Evolutionary conservation across 2,329 filamentous ascomycete species (phyloP).

Genomic region (Chaetomiaceae sp.): DNA sequence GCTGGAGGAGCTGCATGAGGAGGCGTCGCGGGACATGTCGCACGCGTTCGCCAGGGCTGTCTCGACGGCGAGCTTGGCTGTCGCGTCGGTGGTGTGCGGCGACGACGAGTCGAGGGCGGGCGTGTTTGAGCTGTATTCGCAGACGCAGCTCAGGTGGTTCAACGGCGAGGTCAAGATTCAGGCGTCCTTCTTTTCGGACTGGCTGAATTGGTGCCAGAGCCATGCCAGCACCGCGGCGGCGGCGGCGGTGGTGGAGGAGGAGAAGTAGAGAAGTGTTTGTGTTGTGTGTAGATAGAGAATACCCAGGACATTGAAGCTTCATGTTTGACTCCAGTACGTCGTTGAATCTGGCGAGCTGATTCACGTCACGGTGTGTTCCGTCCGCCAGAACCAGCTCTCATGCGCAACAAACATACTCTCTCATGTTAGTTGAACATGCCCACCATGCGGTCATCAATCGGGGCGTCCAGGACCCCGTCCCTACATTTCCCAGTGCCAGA

Average conservation of each 20-base stretch:
- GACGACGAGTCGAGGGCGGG: constrained; percentile 48
- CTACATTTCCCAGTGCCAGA: constrained; percentile 10
- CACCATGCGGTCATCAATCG: too few species aligned
- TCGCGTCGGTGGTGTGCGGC: constrained; percentile 58
- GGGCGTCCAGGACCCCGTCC: too few species aligned
- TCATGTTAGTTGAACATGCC: too few species aligned
- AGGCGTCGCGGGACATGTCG: constrained; percentile 57
- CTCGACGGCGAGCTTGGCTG: constrained; percentile 65
- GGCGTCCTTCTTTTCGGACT: constrained; percentile 63
- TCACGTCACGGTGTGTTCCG: background rate
- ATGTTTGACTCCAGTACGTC: too few species aligned
- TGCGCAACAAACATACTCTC: too few species aligned
- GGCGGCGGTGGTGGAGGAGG: background rate
- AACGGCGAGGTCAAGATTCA: constrained; percentile 56
- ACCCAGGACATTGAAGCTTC: background rate
- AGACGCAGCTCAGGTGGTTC: constrained; percentile 57
- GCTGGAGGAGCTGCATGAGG: constrained; percentile 62
- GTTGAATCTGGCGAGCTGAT: too few species aligned
- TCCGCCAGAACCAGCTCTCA: too few species aligned
- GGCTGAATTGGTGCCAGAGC: constrained; percentile 62
- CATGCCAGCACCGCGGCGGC: constrained; percentile 20
- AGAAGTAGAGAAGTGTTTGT: constrained; percentile 1
- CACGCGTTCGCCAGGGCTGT: constrained; percentile 70
- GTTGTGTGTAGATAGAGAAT: background rate
- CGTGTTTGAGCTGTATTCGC: constrained; percentile 60